A percentile compares a stretch with the other conserved stretches of the same genome.
phyloP scores from a whole-genome alignment of 2,329 filamentous ascomycete genomes.

The Conoideocrella luteorostrata region DNA sequence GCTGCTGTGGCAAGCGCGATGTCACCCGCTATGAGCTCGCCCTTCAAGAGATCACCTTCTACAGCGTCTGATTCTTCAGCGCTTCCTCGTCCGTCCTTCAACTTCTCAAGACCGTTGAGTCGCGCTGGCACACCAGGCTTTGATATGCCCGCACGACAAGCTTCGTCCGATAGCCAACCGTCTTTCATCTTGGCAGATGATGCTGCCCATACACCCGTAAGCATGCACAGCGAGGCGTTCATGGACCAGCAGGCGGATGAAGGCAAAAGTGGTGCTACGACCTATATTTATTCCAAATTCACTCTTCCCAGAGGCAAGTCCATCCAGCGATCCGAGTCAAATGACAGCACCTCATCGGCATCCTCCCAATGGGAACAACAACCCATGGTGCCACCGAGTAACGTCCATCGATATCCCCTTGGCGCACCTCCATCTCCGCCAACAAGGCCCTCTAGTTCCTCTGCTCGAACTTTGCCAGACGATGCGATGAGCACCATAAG shows the following conservation, averaged over 20 bases:
- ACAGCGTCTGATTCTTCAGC: conserved; percentile 74
- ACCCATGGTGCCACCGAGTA: conserved; percentile 34
- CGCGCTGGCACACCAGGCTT: conserved; percentile 55
- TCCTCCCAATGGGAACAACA: conserved; percentile 64
- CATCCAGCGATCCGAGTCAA: conserved; percentile 60
- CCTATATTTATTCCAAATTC: conserved; percentile 85
- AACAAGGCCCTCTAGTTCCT: conserved; percentile 53
- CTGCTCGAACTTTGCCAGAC: conserved; percentile 32
- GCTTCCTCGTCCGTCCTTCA: conserved; percentile 71
- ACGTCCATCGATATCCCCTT: conserved; percentile 34
- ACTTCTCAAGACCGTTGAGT: conserved; percentile 89
- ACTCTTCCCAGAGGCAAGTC: conserved; percentile 74
- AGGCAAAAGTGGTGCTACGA: conserved; percentile 48
- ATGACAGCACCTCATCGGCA: conserved; percentile 44
- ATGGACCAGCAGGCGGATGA: conserved; percentile 45
- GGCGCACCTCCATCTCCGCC: conserved; percentile 56
- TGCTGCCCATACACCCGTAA: conserved; percentile 61
- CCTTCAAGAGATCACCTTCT: conserved; percentile 73
- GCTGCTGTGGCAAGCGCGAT: conserved; percentile 36
- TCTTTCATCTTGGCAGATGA: conserved; percentile 60
- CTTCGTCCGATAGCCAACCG: conserved; percentile 61
- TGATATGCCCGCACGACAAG: conserved; percentile 54
- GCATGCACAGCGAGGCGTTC: conserved; percentile 65
- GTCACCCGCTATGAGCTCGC: conserved; percentile 52
- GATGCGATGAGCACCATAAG: conserved; percentile 25